Percentiles rank a stretch among this genome's conserved stretches.
Evolutionary conservation across 2,329 filamentous ascomycete species (phyloP).

Genomic region (Colletotrichum tanaceti): DNA sequence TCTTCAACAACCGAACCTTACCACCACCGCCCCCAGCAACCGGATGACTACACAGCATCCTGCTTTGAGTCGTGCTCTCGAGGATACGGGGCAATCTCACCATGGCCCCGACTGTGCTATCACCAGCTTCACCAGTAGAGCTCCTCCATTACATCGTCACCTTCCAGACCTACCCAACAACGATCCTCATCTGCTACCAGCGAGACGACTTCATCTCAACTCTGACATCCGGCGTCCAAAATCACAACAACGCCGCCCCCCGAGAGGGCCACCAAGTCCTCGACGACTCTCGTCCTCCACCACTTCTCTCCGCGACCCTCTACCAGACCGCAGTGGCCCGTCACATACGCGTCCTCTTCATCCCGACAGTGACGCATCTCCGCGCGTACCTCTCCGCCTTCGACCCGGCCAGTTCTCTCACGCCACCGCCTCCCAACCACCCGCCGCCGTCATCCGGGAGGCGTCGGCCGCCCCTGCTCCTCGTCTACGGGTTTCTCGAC

Average conservation of each 20-base stretch:
- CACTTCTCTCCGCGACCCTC: slow-evolving; percentile 72
- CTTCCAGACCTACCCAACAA: slow-evolving; percentile 67
- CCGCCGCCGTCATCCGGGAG: slow-evolving; percentile 25
- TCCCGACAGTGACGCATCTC: slow-evolving; percentile 79
- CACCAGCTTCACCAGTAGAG: slow-evolving; percentile 66
- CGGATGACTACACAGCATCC: background rate
- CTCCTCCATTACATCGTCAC: slow-evolving; percentile 74
- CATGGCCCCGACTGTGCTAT: slow-evolving; percentile 57
- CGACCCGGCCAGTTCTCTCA: slow-evolving; percentile 51
- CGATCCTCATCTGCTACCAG: slow-evolving; percentile 77
- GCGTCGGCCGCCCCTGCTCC: slow-evolving; percentile 57
- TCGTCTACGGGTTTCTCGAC: slow-evolving; percentile 74
- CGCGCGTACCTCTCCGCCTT: slow-evolving; percentile 78
- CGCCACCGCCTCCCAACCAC: slow-evolving; percentile 52
- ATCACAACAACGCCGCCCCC: background rate
- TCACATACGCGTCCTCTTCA: slow-evolving; percentile 77
- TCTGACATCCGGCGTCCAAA: slow-evolving; percentile 60
- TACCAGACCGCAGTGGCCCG: slow-evolving; percentile 75
- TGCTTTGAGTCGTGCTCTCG: background rate
- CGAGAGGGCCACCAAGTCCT: slow-evolving; percentile 3
- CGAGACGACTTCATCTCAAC: slow-evolving; percentile 72
- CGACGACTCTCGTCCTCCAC: background rate
- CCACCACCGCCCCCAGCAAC: no score
- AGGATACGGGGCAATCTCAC: background rate
- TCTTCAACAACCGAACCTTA: background rate